Percentiles rank a stretch among this genome's conserved stretches.
Conservation (phyloP, 805 yeast species). For the Ogataea corticis region DNA sequence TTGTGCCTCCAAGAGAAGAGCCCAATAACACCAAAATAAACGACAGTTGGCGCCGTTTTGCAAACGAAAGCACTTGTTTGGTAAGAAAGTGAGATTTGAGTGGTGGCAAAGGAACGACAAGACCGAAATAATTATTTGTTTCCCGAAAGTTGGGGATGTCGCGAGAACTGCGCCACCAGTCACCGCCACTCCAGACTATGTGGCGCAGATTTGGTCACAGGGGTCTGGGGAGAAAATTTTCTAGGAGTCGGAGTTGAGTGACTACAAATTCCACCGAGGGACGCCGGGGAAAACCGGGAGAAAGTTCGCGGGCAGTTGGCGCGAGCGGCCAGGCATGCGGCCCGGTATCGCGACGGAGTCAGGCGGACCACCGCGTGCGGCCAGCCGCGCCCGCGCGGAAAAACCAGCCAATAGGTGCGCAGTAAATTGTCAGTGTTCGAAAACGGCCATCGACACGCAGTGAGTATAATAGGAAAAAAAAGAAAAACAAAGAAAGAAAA, state of each 20-base stretch:
- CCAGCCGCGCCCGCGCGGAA: neutral
- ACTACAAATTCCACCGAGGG: too few relatives aligned
- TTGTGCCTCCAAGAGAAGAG: neutral
- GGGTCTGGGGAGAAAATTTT: too few relatives aligned
- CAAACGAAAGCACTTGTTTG: too few relatives aligned
- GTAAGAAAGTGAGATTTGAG: neutral
- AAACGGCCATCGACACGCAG: slow-evolving; percentile 10
- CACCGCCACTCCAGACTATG: too few relatives aligned
- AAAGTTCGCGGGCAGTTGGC: too few relatives aligned
- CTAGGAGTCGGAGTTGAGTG: too few relatives aligned
- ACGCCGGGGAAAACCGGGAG: too few relatives aligned
- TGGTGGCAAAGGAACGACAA: neutral
- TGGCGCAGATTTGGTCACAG: neutral
- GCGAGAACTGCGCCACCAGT: neutral
- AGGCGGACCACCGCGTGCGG: neutral
- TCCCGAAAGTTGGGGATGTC: neutral
- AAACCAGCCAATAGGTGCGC: slow-evolving; percentile 11
- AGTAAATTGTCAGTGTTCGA: slow-evolving; percentile 17
- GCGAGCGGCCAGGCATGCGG: too few relatives aligned
- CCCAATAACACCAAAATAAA: neutral
- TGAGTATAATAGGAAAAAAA: slow-evolving; percentile 7
- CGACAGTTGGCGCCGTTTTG: neutral
- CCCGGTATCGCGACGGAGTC: too few relatives aligned
- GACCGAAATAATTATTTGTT: neutral
- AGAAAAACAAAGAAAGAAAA: slow-evolving; percentile 5